A percentile compares a stretch with the other conserved stretches of the same genome.
phyloP scores from a whole-genome alignment of 164 flowering plant species.

The Liriodendron chinense region DNA sequence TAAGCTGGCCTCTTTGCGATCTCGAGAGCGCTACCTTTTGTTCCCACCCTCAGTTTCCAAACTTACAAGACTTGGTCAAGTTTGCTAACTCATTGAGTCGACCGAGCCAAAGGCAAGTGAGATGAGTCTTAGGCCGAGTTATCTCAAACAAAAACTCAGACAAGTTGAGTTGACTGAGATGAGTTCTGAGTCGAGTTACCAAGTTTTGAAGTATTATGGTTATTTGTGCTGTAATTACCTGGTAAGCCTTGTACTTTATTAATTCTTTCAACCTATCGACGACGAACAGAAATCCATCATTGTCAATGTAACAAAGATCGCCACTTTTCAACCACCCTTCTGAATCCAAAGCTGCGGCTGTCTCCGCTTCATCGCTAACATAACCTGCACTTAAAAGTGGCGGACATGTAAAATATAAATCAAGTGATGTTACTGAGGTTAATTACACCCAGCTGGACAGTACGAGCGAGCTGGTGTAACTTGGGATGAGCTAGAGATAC shows the following conservation, averaged over 20 bases:
- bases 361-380: constrained; percentile 37
- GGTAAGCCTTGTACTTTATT: constrained; percentile 66
- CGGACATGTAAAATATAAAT: too few relatives aligned
- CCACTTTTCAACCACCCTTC: constrained; percentile 73
- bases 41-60: too few relatives aligned
- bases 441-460: not conserved
- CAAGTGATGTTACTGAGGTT: not conserved
- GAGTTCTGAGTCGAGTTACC: not conserved
- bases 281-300: constrained; percentile 48
- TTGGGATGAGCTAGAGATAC: too few relatives aligned
- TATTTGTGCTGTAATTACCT: not conserved
- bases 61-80: too few relatives aligned
- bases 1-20: too few relatives aligned
- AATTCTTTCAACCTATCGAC: constrained; percentile 63
- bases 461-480: not conserved
- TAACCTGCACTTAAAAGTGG: constrained; percentile 32
- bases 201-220: not conserved
- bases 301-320: constrained; percentile 57
- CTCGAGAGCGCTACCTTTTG: too few relatives aligned
- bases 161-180: too few relatives aligned
- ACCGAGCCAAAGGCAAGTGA: too few relatives aligned
- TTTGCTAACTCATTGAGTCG: too few relatives aligned
- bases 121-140: too few relatives aligned
- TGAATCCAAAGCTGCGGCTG: constrained; percentile 23
- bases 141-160: too few relatives aligned